These are phyloP conservation scores for Pelargonium cotyledonis DNA, from an alignment of 441 rosid genomes.

Conservation along the genomic window DNA sequence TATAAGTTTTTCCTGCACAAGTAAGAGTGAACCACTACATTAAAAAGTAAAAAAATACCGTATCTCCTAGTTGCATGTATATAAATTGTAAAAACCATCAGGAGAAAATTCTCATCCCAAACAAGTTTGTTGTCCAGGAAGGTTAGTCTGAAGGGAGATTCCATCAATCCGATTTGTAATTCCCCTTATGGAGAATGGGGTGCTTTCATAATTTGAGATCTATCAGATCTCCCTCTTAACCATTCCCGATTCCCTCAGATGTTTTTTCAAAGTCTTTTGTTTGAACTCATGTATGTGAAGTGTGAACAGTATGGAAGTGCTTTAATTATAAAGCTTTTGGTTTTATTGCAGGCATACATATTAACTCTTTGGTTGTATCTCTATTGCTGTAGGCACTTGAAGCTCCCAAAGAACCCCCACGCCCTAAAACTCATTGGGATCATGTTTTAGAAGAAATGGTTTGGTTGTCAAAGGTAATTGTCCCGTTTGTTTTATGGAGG, in stretches of 20 bases:
- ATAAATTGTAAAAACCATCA: not conserved
- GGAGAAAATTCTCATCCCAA: not conserved
- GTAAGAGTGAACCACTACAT: not conserved
- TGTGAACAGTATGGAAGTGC: not conserved
- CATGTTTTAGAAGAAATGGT: conserved; percentile 97
- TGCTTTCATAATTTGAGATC: not conserved
- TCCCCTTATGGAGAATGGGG: not conserved
- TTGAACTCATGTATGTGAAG: not conserved
- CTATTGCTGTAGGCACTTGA: conserved; percentile 62
- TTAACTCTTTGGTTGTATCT: conserved; percentile 9
- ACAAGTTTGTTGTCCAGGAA: conserved; percentile 1
- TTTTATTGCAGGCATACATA: not conserved
- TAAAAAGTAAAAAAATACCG: not conserved
- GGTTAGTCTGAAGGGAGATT: not conserved
- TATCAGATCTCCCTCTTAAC: conserved; percentile 2
- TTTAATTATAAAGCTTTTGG: not conserved
- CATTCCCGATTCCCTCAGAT: not conserved
- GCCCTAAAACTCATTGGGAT: conserved; percentile 98
- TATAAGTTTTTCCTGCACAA: not conserved
- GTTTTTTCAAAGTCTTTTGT: not conserved
- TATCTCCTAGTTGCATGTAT: not conserved
- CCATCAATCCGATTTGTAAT: not conserved
- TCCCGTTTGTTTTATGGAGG: conserved; percentile 3
- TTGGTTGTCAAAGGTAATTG: conserved; percentile 92
- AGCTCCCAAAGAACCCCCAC: conserved; percentile 90